Conservation (phyloP, 139 green algal species). For the Chlamydomonas sphaeroides region DNA sequence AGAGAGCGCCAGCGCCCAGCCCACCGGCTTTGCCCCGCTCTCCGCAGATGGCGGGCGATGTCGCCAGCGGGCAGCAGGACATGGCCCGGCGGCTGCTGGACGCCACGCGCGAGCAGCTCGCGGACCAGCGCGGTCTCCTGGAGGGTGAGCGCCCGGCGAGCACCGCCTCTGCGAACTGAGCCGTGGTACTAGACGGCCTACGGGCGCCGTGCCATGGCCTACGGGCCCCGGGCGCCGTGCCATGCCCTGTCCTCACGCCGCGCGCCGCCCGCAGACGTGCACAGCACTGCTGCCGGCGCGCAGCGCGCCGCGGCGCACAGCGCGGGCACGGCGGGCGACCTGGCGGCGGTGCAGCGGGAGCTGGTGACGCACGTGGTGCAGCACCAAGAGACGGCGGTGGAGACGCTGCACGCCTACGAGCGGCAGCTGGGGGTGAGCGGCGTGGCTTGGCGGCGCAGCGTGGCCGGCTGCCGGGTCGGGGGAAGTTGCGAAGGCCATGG, state of each 20-base stretch:
- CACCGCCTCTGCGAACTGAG: too few relatives aligned
- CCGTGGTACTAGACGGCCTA: too few relatives aligned
- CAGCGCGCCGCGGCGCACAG: slow-evolving; percentile 4
- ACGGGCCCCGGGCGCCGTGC: too few relatives aligned
- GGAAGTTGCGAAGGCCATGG: too few relatives aligned
- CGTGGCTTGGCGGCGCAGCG: too few relatives aligned
- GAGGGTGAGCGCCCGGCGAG: slow-evolving; percentile 18
- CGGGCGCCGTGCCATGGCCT: too few relatives aligned
- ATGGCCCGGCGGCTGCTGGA: slow-evolving; percentile 23
- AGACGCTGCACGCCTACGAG: slow-evolving; percentile 7
- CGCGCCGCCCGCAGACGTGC: background rate
- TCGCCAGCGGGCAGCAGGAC: slow-evolving; percentile 31
- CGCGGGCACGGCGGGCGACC: background rate
- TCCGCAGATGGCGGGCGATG: slow-evolving; percentile 11
- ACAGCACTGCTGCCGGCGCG: background rate
- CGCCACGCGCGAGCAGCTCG: slow-evolving; percentile 1
- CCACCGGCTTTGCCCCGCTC: too few relatives aligned
- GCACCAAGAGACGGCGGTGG: background rate
- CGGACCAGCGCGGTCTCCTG: background rate
- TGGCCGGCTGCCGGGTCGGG: too few relatives aligned
- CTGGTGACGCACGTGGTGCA: slow-evolving; percentile 1
- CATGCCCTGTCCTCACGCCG: too few relatives aligned
- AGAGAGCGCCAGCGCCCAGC: too few relatives aligned
- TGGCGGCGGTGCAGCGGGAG: slow-evolving; percentile 13
- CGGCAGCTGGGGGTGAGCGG: slow-evolving; percentile 28